Base-by-base conservation (phyloP, 2,329 filamentous ascomycete species). In the Penicillium sp. region DNA sequence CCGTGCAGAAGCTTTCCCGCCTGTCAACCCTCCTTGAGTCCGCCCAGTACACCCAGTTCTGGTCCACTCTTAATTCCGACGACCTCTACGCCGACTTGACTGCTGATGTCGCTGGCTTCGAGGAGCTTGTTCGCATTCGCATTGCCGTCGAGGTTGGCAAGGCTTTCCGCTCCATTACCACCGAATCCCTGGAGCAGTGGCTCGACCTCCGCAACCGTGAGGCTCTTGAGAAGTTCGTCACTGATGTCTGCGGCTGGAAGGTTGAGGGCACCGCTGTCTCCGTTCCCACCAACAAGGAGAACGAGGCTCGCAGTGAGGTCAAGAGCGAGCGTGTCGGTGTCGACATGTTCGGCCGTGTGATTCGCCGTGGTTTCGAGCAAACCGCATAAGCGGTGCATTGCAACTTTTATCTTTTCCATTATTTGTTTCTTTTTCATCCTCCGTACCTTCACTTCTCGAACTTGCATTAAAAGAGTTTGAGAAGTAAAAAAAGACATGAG, bases 11-110 rank as follows among this genome's bases (percentile, higher is more conserved):
- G 80, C 89, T 97, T 68, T 87, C 89, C 67, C 81, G 82, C 58
- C 89, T 97, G 68, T 93, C 91, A 82, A 88, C 86, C 64, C 88
- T 96, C 72, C 91, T 99, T 67, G 90, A 93, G 76, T 89, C 89
- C 67, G 91, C 93, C 55, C 89, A 96, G 77, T 99, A 98, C 81
- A 83, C 88, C 57, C 84, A 86, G 66, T 99, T 99, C 86, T 99
- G 95, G 95, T 85, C 86, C 46, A 93, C 91, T 9, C 84, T 98
- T 57, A 91, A 97, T 80, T 90, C 87, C 57, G 93, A 99, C 73
- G 95, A 99, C 75, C 84, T 97, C 56, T 98, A 96, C 79, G 93
- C 93, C 59, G 95, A 99, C 74, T 81, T 99, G 66, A 91, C 93
- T 58, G 95, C 93, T 68, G 96, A 99, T 70, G 93, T 98, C 52